Evolutionary conservation across 2,329 filamentous ascomycete species (phyloP), one percentile per base, ranked within the genome.

Genomic region (Colletotrichum karsti): DNA sequence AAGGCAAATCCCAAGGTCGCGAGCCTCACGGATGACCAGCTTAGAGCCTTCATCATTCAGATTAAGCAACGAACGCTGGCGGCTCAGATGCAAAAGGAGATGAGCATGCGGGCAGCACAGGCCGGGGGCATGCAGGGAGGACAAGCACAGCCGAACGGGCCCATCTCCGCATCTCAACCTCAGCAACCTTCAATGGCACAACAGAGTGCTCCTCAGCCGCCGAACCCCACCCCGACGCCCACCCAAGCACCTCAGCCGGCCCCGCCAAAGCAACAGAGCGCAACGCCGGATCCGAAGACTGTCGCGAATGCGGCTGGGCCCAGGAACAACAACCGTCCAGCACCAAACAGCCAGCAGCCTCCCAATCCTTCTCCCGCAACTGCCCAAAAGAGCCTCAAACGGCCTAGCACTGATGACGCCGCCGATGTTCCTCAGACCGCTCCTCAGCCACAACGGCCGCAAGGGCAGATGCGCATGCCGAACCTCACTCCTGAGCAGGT

Each of bases 331-430:
- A 74, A 72, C 18, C 78, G 77, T 15, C 74, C 74, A 20, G 65
- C 73, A 6, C 75, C 71, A 56, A 80, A 76, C 63, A 81, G 75
- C 50, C 81, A 81, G 46, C 75, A 80, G 30, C 74, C 76, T 33
- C 76, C 79, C 5, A 80, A 80, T 48, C 76, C 77, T 15, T 80
- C 83, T 5, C 77, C 82, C 8, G 79, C 79, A 2, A 69, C 80
- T 5, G 76, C 76, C 8, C 74, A 77, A 26, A 87, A 85, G 74
- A 84, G 78, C 53, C 78, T 87, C 46, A 88, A 89, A 77, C 84
- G 87, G 1, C 78, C 85, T 4, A 85, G 78, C 57, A 76, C 80
- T 4, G 86, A 88, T 24, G 85, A 87, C 51, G 71, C 69, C 9
- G 69, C 71, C 3, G 67, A 74, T 20, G 46, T 61, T 2, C 63